Base-by-base conservation (phyloP, 164 flowering plant species). In the Vitis labrusca region DNA sequence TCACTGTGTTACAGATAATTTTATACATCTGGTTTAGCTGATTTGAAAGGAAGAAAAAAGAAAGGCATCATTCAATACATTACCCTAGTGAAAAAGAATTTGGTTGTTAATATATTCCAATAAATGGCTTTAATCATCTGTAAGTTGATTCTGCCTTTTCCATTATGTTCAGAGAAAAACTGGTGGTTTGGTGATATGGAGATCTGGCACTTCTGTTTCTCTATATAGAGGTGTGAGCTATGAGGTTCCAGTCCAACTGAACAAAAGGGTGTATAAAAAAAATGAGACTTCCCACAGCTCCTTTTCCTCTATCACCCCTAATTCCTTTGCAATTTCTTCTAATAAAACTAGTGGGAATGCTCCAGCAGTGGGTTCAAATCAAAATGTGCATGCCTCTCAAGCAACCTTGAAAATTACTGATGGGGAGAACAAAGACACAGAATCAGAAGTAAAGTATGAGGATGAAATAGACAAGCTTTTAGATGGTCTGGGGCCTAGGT, bases 131-230 rank as follows among this genome's bases (percentile, higher is more conserved):
- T 37, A 37, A 3, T 37, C 44, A 37, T 37, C 4, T 9, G 27
- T 19, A 10, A 27, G 53, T 53, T 73, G 52, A 53, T 64, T 1
- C 44, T 56, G 11, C 44, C 48, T 44, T 63, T 79, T 64, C 48
- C 71, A 27, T 66, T 29, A 3, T 32, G 65, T 63, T 32, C 84
- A 93, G 99, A 86, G 91, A 75, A 96, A 85, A 80, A 93, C 99
- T 69, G 97, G 98, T 68, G 99, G 99, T 1, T 66, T 96, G 81
- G 97, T 96, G 63, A 83, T 96, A 74, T 96, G 97, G 98, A 89
- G 97, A 70, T 89, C 97, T 59, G 99, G 97, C 27, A 90, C 89
- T 50, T 81, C 94, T 57, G 70, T 95, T 76, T 78, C 85, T 62
- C 71, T 95, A 53, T 93, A 93, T 69, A 86, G 99, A 81, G 98